Evolutionary conservation across 805 yeast genomes (phyloP).

Genomic region (Cyberlindnera bimundalis): DNA sequence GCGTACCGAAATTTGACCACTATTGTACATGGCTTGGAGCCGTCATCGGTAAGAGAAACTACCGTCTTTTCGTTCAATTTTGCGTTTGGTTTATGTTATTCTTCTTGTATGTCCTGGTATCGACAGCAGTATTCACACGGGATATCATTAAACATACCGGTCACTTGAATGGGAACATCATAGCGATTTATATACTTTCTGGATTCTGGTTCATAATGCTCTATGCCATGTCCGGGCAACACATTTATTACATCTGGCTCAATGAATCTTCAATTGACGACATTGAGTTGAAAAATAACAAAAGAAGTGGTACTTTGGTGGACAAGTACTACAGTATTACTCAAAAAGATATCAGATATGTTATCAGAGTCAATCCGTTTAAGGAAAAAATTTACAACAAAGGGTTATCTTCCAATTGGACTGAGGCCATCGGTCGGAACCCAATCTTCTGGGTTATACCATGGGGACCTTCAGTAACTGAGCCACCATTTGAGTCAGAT

Average conservation of each 20-base stretch:
- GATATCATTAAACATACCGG: slow-evolving; percentile 14
- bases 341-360: slow-evolving; percentile 38
- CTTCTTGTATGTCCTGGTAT: slow-evolving; percentile 38
- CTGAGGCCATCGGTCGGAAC: slow-evolving; percentile 29
- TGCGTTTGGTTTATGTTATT: slow-evolving; percentile 35
- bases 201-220: slow-evolving; percentile 46
- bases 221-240: slow-evolving; percentile 39
- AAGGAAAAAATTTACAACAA: slow-evolving; percentile 21
- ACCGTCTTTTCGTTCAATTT: slow-evolving; percentile 54
- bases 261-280: slow-evolving; percentile 64
- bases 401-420: slow-evolving; percentile 25
- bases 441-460: slow-evolving; percentile 32
- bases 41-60: slow-evolving; percentile 67
- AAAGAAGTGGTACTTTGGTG: slow-evolving; percentile 19
- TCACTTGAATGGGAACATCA: slow-evolving; percentile 44
- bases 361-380: slow-evolving; percentile 31
- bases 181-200: slow-evolving; percentile 43
- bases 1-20: slow-evolving; percentile 81
- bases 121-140: slow-evolving; percentile 34
- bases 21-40: slow-evolving; percentile 76
- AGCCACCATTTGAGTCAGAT: slow-evolving; percentile 3
- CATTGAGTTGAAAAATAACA: slow-evolving; percentile 35
- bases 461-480: slow-evolving; percentile 14
- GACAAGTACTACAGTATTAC: slow-evolving; percentile 28
- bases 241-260: slow-evolving; percentile 39